Base-by-base conservation (phyloP, 176 grass and related monocot genomes). In the Luzula sylvatica region DNA sequence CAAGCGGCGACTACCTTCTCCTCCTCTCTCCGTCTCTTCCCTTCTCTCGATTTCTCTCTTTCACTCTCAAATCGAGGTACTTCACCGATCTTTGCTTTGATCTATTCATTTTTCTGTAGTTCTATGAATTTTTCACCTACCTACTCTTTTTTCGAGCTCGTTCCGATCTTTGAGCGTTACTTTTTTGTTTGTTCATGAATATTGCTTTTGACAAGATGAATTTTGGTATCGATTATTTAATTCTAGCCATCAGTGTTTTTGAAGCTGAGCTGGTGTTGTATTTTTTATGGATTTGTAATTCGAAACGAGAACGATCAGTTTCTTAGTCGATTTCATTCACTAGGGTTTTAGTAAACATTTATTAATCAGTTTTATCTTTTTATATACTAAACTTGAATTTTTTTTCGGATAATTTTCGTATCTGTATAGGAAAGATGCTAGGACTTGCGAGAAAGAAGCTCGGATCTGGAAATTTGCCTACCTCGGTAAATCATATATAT, bases 371-470 rank as follows among this genome's bases (percentile, higher is more conserved):
- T 23, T 6, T 43, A 42, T 2, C 46, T 42, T 26, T 42, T 22
- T 22, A 52, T 39, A 7, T 35, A 13, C 24, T 15, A 52, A 40
- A 26, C 24, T 53, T 7, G 30, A 28, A n/a, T n/a, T n/a, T 20
- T 39, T 52, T 5, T 17, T 9, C 6, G 52, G 11, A n/a, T 4
- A 0, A n/a, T 41, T 15, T 57, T 13, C 42, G 38, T 43, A 15
- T 44, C 44, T 28, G 52, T 66, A n/a, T 72, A 40, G 55, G 69
- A 53, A 87, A 39, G 68, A 88, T 95, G 83, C 79, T 87, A 78
- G 76, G 76, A 45, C 72, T 78, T 55, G 83, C 56, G 70, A 78
- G 79, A 68, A 83, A 74, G 61, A 86, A 66, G 76, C 74, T 88
- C 77, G 89, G 83, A 84, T 81, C 72, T 55, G 83, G 76, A 26